phyloP scores from a whole-genome alignment of 1,139 yeast genomes.

The Protomyces gravidus region DNA sequence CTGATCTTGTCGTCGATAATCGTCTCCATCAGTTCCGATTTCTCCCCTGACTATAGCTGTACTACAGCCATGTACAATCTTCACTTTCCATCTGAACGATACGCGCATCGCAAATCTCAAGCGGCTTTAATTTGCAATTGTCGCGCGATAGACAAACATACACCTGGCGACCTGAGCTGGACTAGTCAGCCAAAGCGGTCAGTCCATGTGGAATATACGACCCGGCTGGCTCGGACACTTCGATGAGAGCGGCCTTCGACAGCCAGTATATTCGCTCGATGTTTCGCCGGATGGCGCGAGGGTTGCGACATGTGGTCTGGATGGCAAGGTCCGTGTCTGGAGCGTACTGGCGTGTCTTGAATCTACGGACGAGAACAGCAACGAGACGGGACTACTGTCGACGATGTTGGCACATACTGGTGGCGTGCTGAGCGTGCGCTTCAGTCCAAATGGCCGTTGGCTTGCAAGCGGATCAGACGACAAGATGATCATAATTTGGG shows the following conservation, averaged over 20 bases:
- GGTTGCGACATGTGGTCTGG: slow-evolving; percentile 86
- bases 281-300: slow-evolving; percentile 77
- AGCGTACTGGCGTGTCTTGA: slow-evolving; percentile 55
- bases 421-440: slow-evolving; percentile 87
- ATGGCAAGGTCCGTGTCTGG: slow-evolving; percentile 92
- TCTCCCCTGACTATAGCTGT: too few species aligned
- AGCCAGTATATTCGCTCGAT: slow-evolving; percentile 62
- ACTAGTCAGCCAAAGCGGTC: too few species aligned
- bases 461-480: slow-evolving; percentile 95
- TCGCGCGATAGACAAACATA: too few species aligned
- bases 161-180: too few species aligned
- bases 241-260: slow-evolving; percentile 18
- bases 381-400: slow-evolving; percentile 57
- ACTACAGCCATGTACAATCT: too few species aligned
- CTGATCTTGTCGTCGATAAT: too few species aligned
- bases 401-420: slow-evolving; percentile 83
- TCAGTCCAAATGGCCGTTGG: slow-evolving; percentile 86
- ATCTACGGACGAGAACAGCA: slow-evolving; percentile 35
- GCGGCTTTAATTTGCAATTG: too few species aligned
- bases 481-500: slow-evolving; percentile 87
- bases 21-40: too few species aligned
- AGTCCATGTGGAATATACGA: slow-evolving; percentile 12
- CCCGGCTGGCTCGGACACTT: slow-evolving; percentile 27
- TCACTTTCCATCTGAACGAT: too few species aligned
- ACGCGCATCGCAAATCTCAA: too few species aligned